phyloP scores from a whole-genome alignment of 164 flowering plant genomes.

The Tinospora cordifolia region DNA sequence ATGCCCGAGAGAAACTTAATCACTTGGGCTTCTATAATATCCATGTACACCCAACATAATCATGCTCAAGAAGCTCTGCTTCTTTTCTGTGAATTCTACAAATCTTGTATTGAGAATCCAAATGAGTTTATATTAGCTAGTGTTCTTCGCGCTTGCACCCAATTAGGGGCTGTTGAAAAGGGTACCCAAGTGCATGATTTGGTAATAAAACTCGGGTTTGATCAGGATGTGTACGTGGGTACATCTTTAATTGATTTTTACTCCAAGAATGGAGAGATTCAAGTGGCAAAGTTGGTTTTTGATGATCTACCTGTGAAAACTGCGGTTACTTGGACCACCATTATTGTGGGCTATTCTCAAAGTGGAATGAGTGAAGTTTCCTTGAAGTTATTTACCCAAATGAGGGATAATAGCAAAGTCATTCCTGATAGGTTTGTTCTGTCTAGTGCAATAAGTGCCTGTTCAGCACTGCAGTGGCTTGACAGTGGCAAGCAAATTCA shows the following conservation, averaged over 20 bases:
- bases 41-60: conserved; percentile 36
- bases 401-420: conserved; percentile 32
- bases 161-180: conserved; percentile 17
- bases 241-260: conserved; percentile 50
- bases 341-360: conserved; percentile 48
- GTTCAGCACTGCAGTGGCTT: conserved; percentile 41
- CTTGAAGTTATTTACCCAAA: conserved; percentile 37
- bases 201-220: conserved; percentile 37
- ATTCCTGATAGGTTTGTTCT: conserved; percentile 51
- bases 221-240: conserved; percentile 52
- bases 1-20: conserved; percentile 44
- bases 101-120: conserved; percentile 19
- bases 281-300: conserved; percentile 44
- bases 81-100: conserved; percentile 30
- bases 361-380: conserved; percentile 43
- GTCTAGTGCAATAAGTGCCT: conserved; percentile 53
- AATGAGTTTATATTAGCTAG: conserved; percentile 58
- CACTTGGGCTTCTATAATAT: conserved; percentile 56
- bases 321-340: conserved; percentile 61
- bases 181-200: conserved; percentile 42
- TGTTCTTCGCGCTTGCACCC: conserved; percentile 44
- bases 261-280: conserved; percentile 36
- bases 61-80: conserved; percentile 33
- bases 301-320: conserved; percentile 35
- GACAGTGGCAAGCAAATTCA: conserved; percentile 65